Base-by-base conservation (phyloP, 179 eudicot species). In the Pouteria campechiana region DNA sequence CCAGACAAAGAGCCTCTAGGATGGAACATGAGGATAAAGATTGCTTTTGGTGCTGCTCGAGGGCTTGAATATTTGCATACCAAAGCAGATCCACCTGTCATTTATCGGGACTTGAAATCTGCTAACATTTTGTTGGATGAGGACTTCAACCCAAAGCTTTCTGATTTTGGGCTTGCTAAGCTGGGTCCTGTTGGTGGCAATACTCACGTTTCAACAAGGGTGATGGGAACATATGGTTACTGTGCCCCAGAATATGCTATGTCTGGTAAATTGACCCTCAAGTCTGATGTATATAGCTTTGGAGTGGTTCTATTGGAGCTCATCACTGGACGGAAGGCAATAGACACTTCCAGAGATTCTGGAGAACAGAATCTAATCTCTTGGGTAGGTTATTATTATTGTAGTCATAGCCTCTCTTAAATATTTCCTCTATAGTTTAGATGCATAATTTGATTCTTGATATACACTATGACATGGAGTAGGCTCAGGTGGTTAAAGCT, bases 161-260 rank as follows among this genome's bases (percentile, higher is more conserved):
- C 97, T 2, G 95, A 89, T 60, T 89, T 89, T 53, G 97, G 95
- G 14, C 78, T 89, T 38, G 97, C 97, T 22, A 89, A 89, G 48
- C 63, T 84, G 21, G 97, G 94, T n/a, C 97, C 97, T 5, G 63
- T 55, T 45, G 97, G 90, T 19, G 97, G 83, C 53, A 75, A 73
- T 0, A 73, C 84, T 35, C 94, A 88, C 48, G 97, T 88, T 38
- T 83, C 97, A 12, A 88, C 95, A 15, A 63, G 97, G 42, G 88
- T 89, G 27, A 84, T 89, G 97, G 97, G 97, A 55, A 89, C 95
- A 4, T 84, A 75, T 18, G 93, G 97, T 16, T 89, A 89, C 38
- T 88, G 97, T 58, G 97, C 94, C 16, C 97, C 97, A 0, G 97
- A 88, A 29, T 88, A 88, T 52, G 97, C 94, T 13, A 67, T 76